Percentiles rank a stretch among this genome's conserved stretches.
Conservation (phyloP, 306 rosid genomes). For the Gynostemma pentaphyllum region DNA sequence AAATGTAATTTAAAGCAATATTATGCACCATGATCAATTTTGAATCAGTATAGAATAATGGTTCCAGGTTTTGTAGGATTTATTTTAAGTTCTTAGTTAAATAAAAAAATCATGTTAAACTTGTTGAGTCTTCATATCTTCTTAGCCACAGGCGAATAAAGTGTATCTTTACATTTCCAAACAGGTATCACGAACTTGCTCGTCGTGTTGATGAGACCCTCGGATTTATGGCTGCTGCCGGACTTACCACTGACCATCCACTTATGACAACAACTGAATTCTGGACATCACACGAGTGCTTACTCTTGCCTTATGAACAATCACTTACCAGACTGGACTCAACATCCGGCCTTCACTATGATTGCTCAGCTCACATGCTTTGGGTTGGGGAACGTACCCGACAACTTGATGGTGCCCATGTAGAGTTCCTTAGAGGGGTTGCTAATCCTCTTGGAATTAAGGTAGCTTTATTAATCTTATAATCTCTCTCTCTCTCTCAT, state of each 20-base stretch:
- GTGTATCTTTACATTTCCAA: not conserved
- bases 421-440: conserved; percentile 65
- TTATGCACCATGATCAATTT: not conserved
- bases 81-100: not conserved
- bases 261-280: conserved; percentile 56
- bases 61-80: not conserved
- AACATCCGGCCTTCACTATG: conserved; percentile 56
- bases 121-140: not conserved
- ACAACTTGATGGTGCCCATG: conserved; percentile 67
- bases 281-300: conserved; percentile 82
- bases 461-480: conserved; percentile 17
- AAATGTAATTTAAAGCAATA: not conserved
- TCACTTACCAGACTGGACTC: conserved; percentile 60
- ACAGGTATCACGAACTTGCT: conserved; percentile 58
- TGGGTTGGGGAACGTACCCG: conserved; percentile 83
- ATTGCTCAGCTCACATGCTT: conserved; percentile 77
- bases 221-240: conserved; percentile 72
- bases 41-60: not conserved
- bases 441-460: conserved; percentile 70
- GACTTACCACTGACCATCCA: conserved; percentile 60
- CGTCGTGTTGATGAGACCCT: conserved; percentile 60
- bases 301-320: conserved; percentile 64
- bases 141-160: not conserved
- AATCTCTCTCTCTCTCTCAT: not conserved
- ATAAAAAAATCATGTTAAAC: not conserved